Conservation (phyloP, 1,284 basidiomycete genomes). For the Tilletia setariae region DNA sequence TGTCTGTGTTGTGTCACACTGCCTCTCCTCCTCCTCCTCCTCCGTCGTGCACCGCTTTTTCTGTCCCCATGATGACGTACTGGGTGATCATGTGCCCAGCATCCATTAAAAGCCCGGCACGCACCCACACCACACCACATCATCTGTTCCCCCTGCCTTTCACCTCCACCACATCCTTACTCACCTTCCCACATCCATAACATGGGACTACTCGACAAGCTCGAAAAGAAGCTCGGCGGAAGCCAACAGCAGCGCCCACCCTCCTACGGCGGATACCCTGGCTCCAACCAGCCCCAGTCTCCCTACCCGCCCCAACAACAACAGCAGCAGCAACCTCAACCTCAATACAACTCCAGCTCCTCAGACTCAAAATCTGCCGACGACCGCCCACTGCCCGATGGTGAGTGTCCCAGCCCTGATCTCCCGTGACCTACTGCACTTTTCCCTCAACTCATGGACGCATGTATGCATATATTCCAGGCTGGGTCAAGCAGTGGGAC, state of each 20-base stretch:
- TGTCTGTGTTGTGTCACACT: too few species aligned
- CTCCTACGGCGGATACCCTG: conserved; percentile 16
- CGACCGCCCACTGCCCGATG: conserved; percentile 35
- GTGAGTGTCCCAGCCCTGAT: background rate
- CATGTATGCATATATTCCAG: conserved; percentile 11
- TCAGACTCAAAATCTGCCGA: conserved; percentile 28
- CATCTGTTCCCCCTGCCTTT: background rate
- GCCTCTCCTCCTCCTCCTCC: too few species aligned
- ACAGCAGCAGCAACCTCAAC: conserved; percentile 16
- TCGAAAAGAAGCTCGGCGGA: conserved; percentile 36
- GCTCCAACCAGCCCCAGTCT: conserved; percentile 15
- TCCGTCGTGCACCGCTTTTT: too few species aligned
- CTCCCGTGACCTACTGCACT: background rate
- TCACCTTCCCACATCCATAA: background rate
- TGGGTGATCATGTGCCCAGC: background rate
- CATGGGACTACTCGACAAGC: conserved; percentile 46
- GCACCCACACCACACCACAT: background rate
- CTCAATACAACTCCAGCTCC: conserved; percentile 15
- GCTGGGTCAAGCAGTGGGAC: conserved; percentile 51
- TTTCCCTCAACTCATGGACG: background rate
- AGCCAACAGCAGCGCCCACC: conserved; percentile 20
- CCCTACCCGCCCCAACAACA: conserved; percentile 13
- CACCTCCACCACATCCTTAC: background rate
- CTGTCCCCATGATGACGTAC: too few species aligned
- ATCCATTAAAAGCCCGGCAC: background rate